Conservation (phyloP, 2,329 filamentous ascomycete genomes). For the Fusarium marasasianum region DNA sequence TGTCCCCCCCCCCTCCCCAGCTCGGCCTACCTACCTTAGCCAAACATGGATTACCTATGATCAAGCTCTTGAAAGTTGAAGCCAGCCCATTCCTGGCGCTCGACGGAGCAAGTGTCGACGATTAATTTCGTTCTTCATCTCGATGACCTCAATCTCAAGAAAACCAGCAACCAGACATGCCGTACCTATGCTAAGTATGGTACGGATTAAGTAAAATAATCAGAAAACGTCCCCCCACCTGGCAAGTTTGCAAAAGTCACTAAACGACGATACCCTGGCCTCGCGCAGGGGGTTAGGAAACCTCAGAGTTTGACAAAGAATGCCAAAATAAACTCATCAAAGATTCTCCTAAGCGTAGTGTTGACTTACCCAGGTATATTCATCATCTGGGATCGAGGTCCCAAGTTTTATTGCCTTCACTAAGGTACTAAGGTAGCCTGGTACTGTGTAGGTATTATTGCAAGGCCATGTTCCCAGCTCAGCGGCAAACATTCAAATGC, state of each 20-base stretch:
- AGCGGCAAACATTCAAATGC: slow-evolving; percentile 21
- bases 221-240: background rate
- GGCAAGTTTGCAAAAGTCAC: background rate
- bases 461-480: slow-evolving; percentile 12
- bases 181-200: background rate
- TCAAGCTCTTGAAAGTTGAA: slow-evolving; percentile 12
- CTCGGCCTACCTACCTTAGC: background rate
- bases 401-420: background rate
- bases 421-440: background rate
- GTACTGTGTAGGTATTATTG: background rate
- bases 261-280: background rate
- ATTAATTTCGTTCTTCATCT: slow-evolving; percentile 7
- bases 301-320: background rate
- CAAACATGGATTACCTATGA: slow-evolving; percentile 5
- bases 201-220: background rate
- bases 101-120: slow-evolving; percentile 8
- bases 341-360: background rate
- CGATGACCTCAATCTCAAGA: slow-evolving; percentile 8
- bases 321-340: background rate
- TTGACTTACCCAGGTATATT: background rate
- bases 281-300: background rate
- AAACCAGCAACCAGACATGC: background rate
- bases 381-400: background rate
- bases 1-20: background rate
- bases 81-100: slow-evolving; percentile 16